Evolutionary conservation across 495 filamentous ascomycete genomes (phyloP).

Genomic region (Aspergillus diversus): DNA sequence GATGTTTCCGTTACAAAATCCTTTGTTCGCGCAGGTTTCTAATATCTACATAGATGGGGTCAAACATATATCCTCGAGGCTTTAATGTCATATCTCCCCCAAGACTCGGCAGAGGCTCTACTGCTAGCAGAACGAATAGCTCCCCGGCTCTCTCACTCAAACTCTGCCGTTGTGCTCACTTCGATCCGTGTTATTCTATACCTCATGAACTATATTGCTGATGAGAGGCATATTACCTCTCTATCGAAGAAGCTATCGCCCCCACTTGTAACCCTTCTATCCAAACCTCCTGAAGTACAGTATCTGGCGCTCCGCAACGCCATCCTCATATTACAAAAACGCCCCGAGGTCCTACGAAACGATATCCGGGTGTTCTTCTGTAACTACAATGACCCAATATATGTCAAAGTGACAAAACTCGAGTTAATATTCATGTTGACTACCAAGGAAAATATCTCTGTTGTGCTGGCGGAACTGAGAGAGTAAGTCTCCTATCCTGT

Average conservation of each 20-base stretch:
- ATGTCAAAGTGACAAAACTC: slow-evolving; percentile 99
- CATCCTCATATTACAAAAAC: slow-evolving; percentile 87
- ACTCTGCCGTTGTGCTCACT: slow-evolving; percentile 94
- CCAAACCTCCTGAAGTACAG: slow-evolving; percentile 96
- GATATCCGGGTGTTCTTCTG: slow-evolving; percentile 99
- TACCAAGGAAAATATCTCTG: slow-evolving; percentile 92
- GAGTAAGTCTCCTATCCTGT: slow-evolving; percentile 58
- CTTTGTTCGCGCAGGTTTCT: slow-evolving; percentile 21
- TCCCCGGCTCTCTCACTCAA: slow-evolving; percentile 91
- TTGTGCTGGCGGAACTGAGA: slow-evolving; percentile 90
- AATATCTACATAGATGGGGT: slow-evolving; percentile 75
- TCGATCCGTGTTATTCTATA: slow-evolving; percentile 96
- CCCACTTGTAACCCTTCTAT: slow-evolving; percentile 90
- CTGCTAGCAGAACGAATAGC: slow-evolving; percentile 92
- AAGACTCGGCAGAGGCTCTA: slow-evolving; percentile 83
- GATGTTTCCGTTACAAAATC: slow-evolving; percentile 30
- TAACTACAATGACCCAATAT: slow-evolving; percentile 99
- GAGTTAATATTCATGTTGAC: slow-evolving; percentile 99
- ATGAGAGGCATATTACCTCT: slow-evolving; percentile 85
- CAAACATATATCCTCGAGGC: slow-evolving; percentile 99
- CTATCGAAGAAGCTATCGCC: slow-evolving; percentile 94
- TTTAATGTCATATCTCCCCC: slow-evolving; percentile 96
- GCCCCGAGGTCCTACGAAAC: slow-evolving; percentile 92
- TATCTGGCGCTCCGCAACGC: slow-evolving; percentile 96
- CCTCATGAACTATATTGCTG: slow-evolving; percentile 97